A percentile compares a stretch with the other conserved stretches of the same genome.
Evolutionary conservation across 352 stramenopile genomes (phyloP).

Genomic region (Globisporangium cylindrosporum): DNA sequence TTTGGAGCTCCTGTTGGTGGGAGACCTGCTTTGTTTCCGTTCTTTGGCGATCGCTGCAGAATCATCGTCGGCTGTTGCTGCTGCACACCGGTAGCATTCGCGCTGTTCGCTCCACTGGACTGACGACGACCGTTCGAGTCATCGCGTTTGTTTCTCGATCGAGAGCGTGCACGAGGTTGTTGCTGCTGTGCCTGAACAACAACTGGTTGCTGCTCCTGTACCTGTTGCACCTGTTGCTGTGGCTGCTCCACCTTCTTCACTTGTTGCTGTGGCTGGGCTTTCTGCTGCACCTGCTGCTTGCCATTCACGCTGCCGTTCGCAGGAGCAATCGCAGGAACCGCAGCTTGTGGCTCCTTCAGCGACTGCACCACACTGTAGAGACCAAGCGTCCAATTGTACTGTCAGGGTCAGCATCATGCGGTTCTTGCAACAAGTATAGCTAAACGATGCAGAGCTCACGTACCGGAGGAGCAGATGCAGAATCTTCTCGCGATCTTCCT

Average conservation of each 20-base stretch:
- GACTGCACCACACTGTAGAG: constrained; percentile 57
- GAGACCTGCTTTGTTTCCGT: constrained; percentile 21
- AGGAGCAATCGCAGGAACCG: constrained; percentile 16
- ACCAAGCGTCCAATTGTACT: neutral
- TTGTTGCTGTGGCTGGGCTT: constrained; percentile 28
- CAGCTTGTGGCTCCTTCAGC: constrained; percentile 40
- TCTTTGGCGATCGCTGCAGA: constrained; percentile 55
- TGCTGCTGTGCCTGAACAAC: constrained; percentile 16
- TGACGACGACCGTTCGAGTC: constrained; percentile 40
- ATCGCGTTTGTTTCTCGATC: constrained; percentile 52
- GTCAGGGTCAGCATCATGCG: neutral
- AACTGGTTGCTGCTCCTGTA: constrained; percentile 36
- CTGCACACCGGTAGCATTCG: constrained; percentile 1
- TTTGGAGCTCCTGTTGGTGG: constrained; percentile 10
- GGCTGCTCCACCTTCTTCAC: constrained; percentile 18
- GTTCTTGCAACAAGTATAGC: neutral
- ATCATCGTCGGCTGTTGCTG: constrained; percentile 47
- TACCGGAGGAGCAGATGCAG: constrained; percentile 70
- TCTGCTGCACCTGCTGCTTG: constrained; percentile 21
- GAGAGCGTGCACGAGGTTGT: constrained; percentile 37
- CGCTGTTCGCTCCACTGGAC: constrained; percentile 1
- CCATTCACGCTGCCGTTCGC: constrained; percentile 17
- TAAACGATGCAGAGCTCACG: neutral
- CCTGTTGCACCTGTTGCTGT: constrained; percentile 23
- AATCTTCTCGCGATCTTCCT: constrained; percentile 82